phyloP scores from a whole-genome alignment of 2,329 filamentous ascomycete genomes.

The Colletotrichum lupini region DNA sequence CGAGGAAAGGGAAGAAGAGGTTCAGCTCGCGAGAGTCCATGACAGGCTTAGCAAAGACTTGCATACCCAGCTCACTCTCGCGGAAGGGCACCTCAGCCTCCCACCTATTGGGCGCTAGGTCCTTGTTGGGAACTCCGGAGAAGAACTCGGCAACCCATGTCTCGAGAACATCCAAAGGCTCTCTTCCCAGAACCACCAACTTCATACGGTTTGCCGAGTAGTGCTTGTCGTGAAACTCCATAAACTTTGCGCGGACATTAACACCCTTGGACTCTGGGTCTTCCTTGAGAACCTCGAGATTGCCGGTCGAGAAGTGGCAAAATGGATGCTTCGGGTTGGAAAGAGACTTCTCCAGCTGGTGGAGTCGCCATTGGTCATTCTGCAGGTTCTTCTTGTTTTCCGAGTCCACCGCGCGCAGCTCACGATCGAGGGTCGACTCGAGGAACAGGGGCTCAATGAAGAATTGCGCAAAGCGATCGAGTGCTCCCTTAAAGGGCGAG shows the following conservation, averaged over 20 bases:
- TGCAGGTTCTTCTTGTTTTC: constrained; percentile 99
- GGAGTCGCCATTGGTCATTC: constrained; percentile 86
- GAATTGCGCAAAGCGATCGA: constrained; percentile 94
- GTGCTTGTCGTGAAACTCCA: constrained; percentile 88
- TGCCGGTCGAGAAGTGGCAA: constrained; percentile 92
- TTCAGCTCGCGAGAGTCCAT: constrained; percentile 87
- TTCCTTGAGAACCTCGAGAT: constrained; percentile 86
- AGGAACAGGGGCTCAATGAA: constrained; percentile 91
- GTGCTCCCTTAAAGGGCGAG: constrained; percentile 77
- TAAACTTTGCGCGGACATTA: constrained; percentile 90
- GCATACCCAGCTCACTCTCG: constrained; percentile 65
- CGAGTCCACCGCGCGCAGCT: constrained; percentile 89
- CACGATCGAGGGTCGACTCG: constrained; percentile 84
- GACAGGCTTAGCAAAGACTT: constrained; percentile 90
- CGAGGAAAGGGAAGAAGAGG: constrained; percentile 85
- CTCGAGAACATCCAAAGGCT: constrained; percentile 84
- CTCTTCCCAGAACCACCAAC: constrained; percentile 84
- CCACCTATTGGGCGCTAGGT: constrained; percentile 72
- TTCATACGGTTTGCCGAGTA: constrained; percentile 97
- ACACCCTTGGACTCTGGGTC: constrained; percentile 82
- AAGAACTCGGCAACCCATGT: constrained; percentile 88
- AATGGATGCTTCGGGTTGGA: constrained; percentile 90
- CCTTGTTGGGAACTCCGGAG: constrained; percentile 82
- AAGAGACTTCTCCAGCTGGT: constrained; percentile 89
- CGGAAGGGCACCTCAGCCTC: constrained; percentile 61